Base-by-base conservation (phyloP, 2,329 filamentous ascomycete genomes). In the Exophiala calicioides region DNA sequence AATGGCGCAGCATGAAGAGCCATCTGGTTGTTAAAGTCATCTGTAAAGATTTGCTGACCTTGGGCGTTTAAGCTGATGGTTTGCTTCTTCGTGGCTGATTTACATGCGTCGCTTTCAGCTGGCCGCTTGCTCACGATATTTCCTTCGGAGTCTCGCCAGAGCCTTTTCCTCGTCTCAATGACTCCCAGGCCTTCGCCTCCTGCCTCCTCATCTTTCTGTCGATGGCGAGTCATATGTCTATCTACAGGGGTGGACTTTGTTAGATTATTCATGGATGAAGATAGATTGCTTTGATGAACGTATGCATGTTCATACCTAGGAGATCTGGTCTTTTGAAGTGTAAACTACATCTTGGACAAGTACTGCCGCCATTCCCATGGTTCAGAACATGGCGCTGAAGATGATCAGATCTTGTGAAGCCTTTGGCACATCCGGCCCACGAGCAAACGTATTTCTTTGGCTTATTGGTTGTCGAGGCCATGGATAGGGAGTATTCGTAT, bases 321-420 rank as follows among this genome's bases (percentile, higher is more conserved):
- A 84, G 64, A 62, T 84, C 81, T 19, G 74, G 76, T 33, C 81
- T 71, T 57, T 79, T 79, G 62, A 83, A 84, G 58, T 81, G 78
- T 20, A 79, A 78, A 46, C 74, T 73, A 53, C 81, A 85, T 57
- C 80, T 67, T 38, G 73, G 64, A 58, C 81, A 84, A 3, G 78
- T 81, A 50, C 73, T 73, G 32, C 77, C 74, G 1, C 73, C 72
- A 21, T 69, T 66, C n/a, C 69, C 67, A 57, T 81, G 79, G 56
- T 82, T 82, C 40, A 81, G 65, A 16, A 73, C 69, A 62, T 82
- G 79, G 74, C 18, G 65, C 19, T 51, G 47, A 21, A 81, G 67
- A 61, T 82, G 79, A 58, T 82, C 79, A 8, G 76, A 71, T 5
- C 79, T 69, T 18, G 77, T 78, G 59, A 81, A 82, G 12, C 69